These are phyloP conservation scores for Yarrowia bubula DNA, from an alignment of 805 yeast species.

Conservation along the genomic window DNA sequence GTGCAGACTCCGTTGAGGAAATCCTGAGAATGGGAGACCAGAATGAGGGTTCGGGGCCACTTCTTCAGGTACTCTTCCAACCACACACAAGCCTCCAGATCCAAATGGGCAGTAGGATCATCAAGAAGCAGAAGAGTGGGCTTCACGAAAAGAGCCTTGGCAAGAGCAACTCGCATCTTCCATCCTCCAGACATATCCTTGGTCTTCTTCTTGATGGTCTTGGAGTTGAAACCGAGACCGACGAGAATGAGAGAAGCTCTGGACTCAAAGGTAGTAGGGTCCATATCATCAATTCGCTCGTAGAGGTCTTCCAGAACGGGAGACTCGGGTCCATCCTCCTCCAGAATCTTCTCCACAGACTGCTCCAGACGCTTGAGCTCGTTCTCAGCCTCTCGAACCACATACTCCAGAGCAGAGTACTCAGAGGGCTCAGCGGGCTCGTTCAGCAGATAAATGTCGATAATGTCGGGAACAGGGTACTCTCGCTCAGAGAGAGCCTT, in stretches of 20 bases:
- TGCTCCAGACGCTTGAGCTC: constrained; percentile 90
- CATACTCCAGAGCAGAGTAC: constrained; percentile 89
- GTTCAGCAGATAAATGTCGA: constrained; percentile 88
- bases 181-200: constrained; percentile 99
- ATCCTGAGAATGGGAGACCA: constrained; percentile 98
- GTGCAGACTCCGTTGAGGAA: constrained; percentile 98
- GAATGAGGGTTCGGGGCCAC: constrained; percentile 87
- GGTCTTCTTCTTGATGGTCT: constrained; percentile 87
- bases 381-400: constrained; percentile 91
- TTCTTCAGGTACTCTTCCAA: constrained; percentile 94
- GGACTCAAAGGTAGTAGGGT: constrained; percentile 91
- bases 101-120: constrained; percentile 99
- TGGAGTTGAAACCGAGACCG: constrained; percentile 93
- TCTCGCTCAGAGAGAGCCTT: constrained; percentile 94
- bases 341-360: constrained; percentile 82
- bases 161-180: constrained; percentile 99
- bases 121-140: constrained; percentile 92
- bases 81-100: constrained; percentile 99
- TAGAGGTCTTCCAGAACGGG: constrained; percentile 80
- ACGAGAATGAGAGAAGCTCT: constrained; percentile 93
- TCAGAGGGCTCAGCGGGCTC: constrained; percentile 98
- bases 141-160: constrained; percentile 96
- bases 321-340: constrained; percentile 92
- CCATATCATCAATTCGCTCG: constrained; percentile 94
- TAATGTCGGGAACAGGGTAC: constrained; percentile 87